Evolutionary conservation across 2,329 filamentous ascomycete genomes (phyloP).

Genomic region (Fusarium buharicum): DNA sequence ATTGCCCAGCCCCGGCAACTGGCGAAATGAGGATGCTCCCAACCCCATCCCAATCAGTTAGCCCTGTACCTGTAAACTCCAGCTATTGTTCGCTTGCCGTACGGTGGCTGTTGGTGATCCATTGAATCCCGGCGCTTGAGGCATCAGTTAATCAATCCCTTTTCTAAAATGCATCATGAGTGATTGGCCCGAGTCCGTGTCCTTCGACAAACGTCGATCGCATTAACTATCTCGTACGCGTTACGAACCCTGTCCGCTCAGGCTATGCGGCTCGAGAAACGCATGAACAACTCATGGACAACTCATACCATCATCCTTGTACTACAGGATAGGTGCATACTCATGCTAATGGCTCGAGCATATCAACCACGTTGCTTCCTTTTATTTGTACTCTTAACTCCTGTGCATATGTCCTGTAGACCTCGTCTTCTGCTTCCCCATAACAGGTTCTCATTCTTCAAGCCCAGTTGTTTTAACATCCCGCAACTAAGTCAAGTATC

Average conservation of each 20-base stretch:
- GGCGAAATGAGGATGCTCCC: constrained; percentile 45
- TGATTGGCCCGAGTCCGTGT: constrained; percentile 8
- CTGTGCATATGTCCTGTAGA: constrained; percentile 28
- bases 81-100: constrained; percentile 5
- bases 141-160: constrained; percentile 13
- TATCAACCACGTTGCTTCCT: constrained; percentile 19
- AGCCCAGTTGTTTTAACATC: constrained; percentile 17
- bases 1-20: constrained; percentile 29
- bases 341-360: constrained; percentile 17
- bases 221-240: constrained; percentile 6
- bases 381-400: constrained; percentile 22
- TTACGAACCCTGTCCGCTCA: constrained; percentile 1
- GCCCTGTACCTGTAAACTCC: constrained; percentile 10
- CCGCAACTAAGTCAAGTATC: constrained; percentile 23
- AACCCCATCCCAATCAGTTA: constrained; percentile 26
- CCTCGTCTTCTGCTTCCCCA: constrained; percentile 18
- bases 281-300: constrained; percentile 22
- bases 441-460: constrained; percentile 13
- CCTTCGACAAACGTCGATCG: constrained; percentile 10
- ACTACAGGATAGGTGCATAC: constrained; percentile 19
- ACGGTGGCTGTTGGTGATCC: constrained; percentile 30
- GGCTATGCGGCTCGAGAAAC: background rate
- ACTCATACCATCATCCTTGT: constrained; percentile 11
- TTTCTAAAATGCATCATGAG: constrained; percentile 12
- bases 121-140: constrained; percentile 20